These are phyloP conservation scores for Ophiorrhiza pumila DNA, from an alignment of 257 asterid species.

Conservation along the genomic window DNA sequence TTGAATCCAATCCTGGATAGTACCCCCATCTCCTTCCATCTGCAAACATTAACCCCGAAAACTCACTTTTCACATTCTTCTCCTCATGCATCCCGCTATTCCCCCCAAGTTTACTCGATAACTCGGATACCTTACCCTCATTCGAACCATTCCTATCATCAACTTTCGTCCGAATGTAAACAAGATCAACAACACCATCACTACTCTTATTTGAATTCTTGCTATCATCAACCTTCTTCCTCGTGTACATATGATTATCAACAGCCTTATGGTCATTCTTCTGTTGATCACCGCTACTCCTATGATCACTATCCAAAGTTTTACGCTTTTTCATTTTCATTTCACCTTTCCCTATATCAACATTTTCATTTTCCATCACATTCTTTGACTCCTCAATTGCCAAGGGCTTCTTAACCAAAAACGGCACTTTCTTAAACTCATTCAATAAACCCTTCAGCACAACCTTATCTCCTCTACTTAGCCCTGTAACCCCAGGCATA, in stretches of 20 bases:
- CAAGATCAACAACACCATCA: background rate
- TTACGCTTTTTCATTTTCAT: slow-evolving; percentile 44
- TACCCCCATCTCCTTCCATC: slow-evolving; percentile 98
- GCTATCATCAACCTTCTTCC: slow-evolving; percentile 12
- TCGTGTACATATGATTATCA: background rate
- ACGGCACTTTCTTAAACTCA: slow-evolving; percentile 63
- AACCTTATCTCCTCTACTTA: slow-evolving; percentile 79
- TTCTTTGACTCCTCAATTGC: slow-evolving; percentile 29
- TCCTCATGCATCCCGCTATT: slow-evolving; percentile 1
- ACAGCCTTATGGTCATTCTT: background rate
- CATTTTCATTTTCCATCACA: slow-evolving; percentile 9
- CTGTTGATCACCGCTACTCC: slow-evolving; percentile 3
- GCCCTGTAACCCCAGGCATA: slow-evolving; percentile 64
- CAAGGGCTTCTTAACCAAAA: slow-evolving; percentile 60
- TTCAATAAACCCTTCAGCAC: slow-evolving; percentile 55
- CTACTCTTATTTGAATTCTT: background rate
- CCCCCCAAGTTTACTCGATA: slow-evolving; percentile 12
- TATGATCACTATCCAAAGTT: slow-evolving; percentile 43
- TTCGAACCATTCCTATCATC: slow-evolving; percentile 3
- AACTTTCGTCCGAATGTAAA: slow-evolving; percentile 10
- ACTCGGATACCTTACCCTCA: background rate
- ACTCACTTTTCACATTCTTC: slow-evolving; percentile 23
- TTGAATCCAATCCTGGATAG: slow-evolving; percentile 70
- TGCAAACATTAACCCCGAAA: slow-evolving; percentile 50
- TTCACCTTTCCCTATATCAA: slow-evolving; percentile 13